Evolutionary conservation across 345 rosid genomes (phyloP).

Genomic region (Boechera divaricarpa): DNA sequence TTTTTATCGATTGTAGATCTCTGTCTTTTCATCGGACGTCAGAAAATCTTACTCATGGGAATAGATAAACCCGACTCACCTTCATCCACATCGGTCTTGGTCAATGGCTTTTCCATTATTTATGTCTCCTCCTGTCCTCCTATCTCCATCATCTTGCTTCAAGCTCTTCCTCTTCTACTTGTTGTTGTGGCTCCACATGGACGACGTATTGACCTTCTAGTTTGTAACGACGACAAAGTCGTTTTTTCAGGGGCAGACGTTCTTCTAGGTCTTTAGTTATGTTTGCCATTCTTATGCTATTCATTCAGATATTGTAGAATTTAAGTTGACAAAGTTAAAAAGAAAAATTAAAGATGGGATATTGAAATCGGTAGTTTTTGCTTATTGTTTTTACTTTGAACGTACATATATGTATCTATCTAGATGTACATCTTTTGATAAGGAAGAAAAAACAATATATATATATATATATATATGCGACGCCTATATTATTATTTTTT

Average conservation of each 20-base stretch:
- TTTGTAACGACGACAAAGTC: background rate
- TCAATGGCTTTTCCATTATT: background rate
- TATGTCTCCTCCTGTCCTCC: slow-evolving; percentile 15
- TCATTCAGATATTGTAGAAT: background rate
- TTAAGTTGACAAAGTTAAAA: background rate
- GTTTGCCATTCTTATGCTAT: background rate
- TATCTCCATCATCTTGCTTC: slow-evolving; percentile 11
- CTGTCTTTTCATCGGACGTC: slow-evolving; percentile 13
- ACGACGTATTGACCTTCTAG: background rate
- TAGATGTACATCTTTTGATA: background rate
- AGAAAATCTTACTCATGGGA: background rate
- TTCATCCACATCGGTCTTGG: slow-evolving; percentile 12
- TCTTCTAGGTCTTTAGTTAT: background rate
- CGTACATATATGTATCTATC: no score
- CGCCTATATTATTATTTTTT: background rate
- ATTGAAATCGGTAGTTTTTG: background rate
- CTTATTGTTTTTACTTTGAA: background rate
- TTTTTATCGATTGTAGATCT: background rate
- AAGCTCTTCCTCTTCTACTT: slow-evolving; percentile 5
- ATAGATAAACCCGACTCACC: slow-evolving; percentile 21
- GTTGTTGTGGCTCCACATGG: slow-evolving; percentile 4
- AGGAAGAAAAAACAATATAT: no score
- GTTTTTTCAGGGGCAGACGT: slow-evolving; percentile 1
- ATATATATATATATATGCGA: no score
- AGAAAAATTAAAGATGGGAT: background rate